Evolutionary conservation across 768 basidiomycete species (phyloP).

Genomic region (Podaxis pistillaris): DNA sequence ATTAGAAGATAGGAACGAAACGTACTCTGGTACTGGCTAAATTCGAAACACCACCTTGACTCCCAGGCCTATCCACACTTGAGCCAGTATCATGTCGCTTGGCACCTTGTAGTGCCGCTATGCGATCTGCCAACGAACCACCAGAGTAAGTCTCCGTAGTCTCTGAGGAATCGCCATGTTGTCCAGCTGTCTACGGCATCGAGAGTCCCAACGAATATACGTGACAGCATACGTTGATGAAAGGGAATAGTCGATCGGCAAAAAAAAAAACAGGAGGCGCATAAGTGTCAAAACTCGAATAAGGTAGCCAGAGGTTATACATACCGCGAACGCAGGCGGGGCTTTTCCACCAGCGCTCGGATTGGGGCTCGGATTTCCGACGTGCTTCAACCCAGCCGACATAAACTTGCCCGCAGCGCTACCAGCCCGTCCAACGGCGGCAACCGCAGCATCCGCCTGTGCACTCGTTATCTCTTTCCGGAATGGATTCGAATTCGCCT

Average conservation of each 20-base stretch:
- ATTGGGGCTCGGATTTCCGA: constrained; percentile 17
- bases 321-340: background rate
- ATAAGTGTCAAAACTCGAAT: background rate
- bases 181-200: constrained; percentile 5
- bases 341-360: background rate
- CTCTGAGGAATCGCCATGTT: background rate
- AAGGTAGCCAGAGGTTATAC: background rate
- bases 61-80: constrained; percentile 17
- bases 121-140: constrained; percentile 16
- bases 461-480: constrained; percentile 21
- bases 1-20: background rate
- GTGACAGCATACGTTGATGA: background rate
- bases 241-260: background rate
- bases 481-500: constrained; percentile 21
- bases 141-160: background rate
- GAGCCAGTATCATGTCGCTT: constrained; percentile 10
- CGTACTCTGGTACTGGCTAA: constrained; percentile 8
- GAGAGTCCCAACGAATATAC: background rate
- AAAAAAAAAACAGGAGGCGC: background rate
- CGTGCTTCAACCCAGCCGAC: constrained; percentile 40
- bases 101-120: constrained; percentile 15
- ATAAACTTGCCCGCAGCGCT: constrained; percentile 39
- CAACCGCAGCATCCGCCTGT: constrained; percentile 22
- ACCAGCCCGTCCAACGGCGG: constrained; percentile 21
- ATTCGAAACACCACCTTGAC: constrained; percentile 9